phyloP scores from a whole-genome alignment of 192 early-diverging fungal genomes.

The Mortierella hygrophila region DNA sequence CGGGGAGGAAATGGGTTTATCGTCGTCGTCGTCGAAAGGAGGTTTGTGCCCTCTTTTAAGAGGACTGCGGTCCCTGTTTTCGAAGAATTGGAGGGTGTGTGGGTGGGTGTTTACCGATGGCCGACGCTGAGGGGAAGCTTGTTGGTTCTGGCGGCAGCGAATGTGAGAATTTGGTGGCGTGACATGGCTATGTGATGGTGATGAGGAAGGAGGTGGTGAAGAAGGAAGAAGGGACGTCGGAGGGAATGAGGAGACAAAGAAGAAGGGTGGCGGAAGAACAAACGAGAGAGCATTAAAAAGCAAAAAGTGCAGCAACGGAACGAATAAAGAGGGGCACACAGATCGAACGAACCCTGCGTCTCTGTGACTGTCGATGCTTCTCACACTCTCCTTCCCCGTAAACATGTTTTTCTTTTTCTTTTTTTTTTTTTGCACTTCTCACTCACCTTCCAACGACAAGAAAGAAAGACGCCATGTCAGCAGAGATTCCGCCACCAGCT shows the following conservation, averaged over 20 bases:
- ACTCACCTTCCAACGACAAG: not conserved
- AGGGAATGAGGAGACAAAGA: not conserved
- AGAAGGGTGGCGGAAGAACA: not conserved
- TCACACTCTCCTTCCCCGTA: not conserved
- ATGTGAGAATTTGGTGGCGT: constrained; percentile 38
- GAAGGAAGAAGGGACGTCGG: not conserved
- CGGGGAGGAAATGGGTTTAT: not conserved
- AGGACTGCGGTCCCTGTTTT: not conserved
- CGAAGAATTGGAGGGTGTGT: not conserved
- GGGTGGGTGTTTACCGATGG: constrained; percentile 30
- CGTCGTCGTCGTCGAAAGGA: not conserved
- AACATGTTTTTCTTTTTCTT: constrained; percentile 1
- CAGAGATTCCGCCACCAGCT: constrained; percentile 4
- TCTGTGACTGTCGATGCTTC: not conserved
- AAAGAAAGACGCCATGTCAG: not conserved
- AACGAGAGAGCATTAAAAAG: not conserved
- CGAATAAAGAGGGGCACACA: not conserved
- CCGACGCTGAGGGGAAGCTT: constrained; percentile 36
- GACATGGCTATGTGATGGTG: constrained; percentile 14
- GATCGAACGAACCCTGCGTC: not conserved
- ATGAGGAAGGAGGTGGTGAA: not conserved
- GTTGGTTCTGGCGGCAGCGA: constrained; percentile 33
- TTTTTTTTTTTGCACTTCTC: not conserved
- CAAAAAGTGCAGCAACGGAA: not conserved
- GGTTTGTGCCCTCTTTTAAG: not conserved